Conservation (phyloP, 176 grass and related monocot genomes). For the Zizania latifolia region DNA sequence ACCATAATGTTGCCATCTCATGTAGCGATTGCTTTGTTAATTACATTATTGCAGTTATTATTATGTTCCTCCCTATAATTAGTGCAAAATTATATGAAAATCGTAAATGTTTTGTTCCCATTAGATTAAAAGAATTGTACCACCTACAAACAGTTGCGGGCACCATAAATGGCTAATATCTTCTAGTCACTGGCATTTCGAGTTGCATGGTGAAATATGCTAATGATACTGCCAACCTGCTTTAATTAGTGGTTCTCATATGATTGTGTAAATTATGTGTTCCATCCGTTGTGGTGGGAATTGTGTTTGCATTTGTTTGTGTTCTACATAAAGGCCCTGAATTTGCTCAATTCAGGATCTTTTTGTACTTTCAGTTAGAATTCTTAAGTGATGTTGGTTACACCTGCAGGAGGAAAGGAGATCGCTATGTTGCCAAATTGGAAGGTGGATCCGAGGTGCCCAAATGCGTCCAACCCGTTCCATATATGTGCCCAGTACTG, state of each 20-base stretch:
- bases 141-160: neutral
- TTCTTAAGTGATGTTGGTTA: neutral
- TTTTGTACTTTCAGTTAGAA: neutral
- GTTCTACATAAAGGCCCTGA: neutral
- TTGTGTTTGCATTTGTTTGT: neutral
- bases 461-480: slow-evolving; percentile 73
- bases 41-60: neutral
- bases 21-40: neutral
- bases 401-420: slow-evolving; percentile 20
- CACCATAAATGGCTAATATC: neutral
- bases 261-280: neutral
- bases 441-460: slow-evolving; percentile 71
- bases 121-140: neutral
- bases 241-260: neutral
- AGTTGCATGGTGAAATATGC: neutral
- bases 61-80: neutral
- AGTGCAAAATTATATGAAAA: neutral
- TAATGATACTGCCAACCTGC: neutral
- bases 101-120: neutral
- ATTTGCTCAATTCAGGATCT: neutral
- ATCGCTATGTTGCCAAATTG: neutral
- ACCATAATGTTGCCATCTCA: neutral
- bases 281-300: neutral
- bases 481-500: slow-evolving; percentile 78
- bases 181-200: neutral